Conservation (phyloP, 2,329 filamentous ascomycete genomes). For the Acephala macrosclerotiorum region DNA sequence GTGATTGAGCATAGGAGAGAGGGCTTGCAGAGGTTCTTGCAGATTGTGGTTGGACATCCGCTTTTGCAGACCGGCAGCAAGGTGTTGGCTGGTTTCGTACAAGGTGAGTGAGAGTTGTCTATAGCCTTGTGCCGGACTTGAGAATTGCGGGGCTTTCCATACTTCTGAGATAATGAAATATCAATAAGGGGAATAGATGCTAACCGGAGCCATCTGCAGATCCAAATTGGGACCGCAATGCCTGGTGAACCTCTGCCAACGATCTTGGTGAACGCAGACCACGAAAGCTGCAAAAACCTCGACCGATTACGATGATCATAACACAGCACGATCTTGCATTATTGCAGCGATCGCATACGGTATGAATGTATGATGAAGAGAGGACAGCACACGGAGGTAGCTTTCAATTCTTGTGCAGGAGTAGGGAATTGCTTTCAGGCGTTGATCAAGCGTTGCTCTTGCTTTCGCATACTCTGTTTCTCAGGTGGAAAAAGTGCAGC, state of each 20-base stretch:
- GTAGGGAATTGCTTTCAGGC: slow-evolving; percentile 24
- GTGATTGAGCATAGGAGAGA: slow-evolving; percentile 95
- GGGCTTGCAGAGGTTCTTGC: slow-evolving; percentile 92
- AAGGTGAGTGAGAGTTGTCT: slow-evolving; percentile 67
- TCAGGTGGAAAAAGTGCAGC: slow-evolving; percentile 25
- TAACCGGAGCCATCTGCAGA: slow-evolving; percentile 54
- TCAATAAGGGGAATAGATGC: slow-evolving; percentile 19
- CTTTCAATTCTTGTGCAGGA: slow-evolving; percentile 27
- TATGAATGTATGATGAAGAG: slow-evolving; percentile 32
- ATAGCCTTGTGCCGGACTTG: not conserved
- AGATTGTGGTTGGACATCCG: slow-evolving; percentile 97
- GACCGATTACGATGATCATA: slow-evolving; percentile 36
- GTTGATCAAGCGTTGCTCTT: slow-evolving; percentile 31
- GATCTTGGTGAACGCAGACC: slow-evolving; percentile 42
- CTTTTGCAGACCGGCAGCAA: slow-evolving; percentile 97
- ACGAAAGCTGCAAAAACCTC: slow-evolving; percentile 54
- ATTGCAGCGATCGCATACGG: slow-evolving; percentile 36
- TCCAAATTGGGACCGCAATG: slow-evolving; percentile 90
- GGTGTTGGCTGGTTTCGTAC: slow-evolving; percentile 94
- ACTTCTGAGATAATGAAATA: not conserved
- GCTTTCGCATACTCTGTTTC: slow-evolving; percentile 15
- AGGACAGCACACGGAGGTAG: slow-evolving; percentile 5
- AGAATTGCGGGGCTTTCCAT: not conserved
- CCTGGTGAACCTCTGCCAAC: slow-evolving; percentile 67
- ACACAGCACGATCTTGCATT: slow-evolving; percentile 35